phyloP scores from a whole-genome alignment of 169 alveolate genomes.

The Nephromyces sp. region DNA sequence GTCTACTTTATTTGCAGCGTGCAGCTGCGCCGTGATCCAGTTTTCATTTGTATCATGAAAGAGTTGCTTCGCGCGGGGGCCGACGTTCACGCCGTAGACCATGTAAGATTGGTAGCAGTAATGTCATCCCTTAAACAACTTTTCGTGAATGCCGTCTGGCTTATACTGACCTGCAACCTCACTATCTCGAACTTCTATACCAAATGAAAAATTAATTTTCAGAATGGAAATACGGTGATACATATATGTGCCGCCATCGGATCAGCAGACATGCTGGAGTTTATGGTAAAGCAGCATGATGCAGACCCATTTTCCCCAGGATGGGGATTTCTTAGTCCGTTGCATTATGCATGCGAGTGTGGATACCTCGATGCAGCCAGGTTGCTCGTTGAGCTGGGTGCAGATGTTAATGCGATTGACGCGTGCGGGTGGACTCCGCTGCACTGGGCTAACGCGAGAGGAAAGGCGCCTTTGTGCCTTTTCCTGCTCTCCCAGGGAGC shows the following conservation, averaged over 20 bases:
- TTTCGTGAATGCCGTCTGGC: too few species aligned
- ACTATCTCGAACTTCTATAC: too few species aligned
- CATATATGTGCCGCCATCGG: slow-evolving; percentile 22
- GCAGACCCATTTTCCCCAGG: slow-evolving; percentile 27
- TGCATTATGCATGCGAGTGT: slow-evolving; percentile 23
- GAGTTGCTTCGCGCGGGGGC: not conserved
- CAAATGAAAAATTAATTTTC: not conserved
- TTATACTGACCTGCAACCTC: too few species aligned
- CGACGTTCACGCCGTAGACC: not conserved
- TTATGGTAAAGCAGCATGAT: slow-evolving; percentile 1
- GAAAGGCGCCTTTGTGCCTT: not conserved
- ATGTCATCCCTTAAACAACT: too few species aligned
- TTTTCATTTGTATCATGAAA: not conserved
- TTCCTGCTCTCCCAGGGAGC: not conserved
- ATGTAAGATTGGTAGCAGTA: not conserved
- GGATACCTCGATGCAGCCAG: slow-evolving; percentile 24
- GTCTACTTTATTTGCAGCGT: not conserved
- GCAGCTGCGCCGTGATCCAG: not conserved
- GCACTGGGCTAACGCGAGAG: slow-evolving; percentile 29
- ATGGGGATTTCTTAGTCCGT: slow-evolving; percentile 21
- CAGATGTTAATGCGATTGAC: slow-evolving; percentile 21
- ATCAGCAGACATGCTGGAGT: slow-evolving; percentile 7
- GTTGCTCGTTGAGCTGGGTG: slow-evolving; percentile 11
- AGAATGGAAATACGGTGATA: slow-evolving; percentile 21
- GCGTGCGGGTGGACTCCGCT: slow-evolving; percentile 32